Evolutionary conservation across 768 basidiomycete species (phyloP), one percentile per base, ranked within the genome.

Genomic region (Macrolepiota albuminosa): DNA sequence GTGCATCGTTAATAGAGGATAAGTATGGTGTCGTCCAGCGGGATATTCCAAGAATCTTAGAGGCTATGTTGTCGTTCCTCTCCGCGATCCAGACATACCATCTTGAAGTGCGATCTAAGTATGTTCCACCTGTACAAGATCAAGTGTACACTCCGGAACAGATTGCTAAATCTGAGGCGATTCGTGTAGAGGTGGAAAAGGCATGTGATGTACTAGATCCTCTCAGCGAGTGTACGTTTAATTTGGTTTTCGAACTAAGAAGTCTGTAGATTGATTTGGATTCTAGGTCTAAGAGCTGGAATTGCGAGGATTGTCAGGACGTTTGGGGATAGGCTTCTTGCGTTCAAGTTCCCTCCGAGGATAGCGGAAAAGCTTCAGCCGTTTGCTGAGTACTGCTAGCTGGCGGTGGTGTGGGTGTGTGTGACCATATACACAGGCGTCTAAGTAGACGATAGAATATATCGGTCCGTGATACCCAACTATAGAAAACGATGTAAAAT

Each of bases 1-100:
- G 85, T 60, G 84, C 86, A 0, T 94, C 93, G 4, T 73, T 95
- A 14, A 76, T 78, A 1, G 93, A 94, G 70, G 93, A 95, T 73
- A 79, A 81, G 21, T 93, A 87, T 67, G 93, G 93, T 24, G 82
- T 87, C 37, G 90, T 93, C 13, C 93, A 95, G 69, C 79, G 89
- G 11, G 93, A 95, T 68, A 90, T 93, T 21, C 88, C 92, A 0
- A 85, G 84, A 60, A 84, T 93, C 33, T 70, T 95, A 3, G 93
- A 95, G 70, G 88, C 88, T 0, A 75, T 94, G 63, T 69, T 89
- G 13, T 80, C 81, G 0, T 89, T 87, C 74, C 77, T 92, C 21
- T 68, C 71, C 1, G 88, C 84, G 1, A 71, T 93, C 21, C 91
- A 93, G 64, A 79, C 80, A 34, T 87, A 87, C 59, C 82, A 84